Percentiles rank a stretch among this genome's conserved stretches.
These are phyloP conservation scores for Calonectria leucothoes DNA, from an alignment of 2,329 filamentous ascomycete species.

Conservation along the genomic window DNA sequence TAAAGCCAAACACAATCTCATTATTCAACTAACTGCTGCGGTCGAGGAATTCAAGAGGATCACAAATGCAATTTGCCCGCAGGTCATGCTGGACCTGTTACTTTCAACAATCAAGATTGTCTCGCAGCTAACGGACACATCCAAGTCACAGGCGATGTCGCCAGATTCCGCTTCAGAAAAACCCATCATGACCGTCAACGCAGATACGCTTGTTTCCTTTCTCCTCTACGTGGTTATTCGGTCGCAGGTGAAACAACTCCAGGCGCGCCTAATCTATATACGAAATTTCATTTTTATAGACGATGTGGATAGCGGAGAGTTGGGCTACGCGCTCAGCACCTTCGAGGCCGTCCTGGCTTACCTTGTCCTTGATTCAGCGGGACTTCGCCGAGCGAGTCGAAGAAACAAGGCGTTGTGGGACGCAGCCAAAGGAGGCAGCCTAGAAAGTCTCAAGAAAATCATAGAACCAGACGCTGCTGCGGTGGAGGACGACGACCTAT, in stretches of 20 bases:
- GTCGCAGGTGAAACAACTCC: conserved; percentile 86
- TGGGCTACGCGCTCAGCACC: conserved; percentile 95
- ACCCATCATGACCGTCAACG: conserved; percentile 74
- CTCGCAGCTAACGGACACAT: conserved; percentile 72
- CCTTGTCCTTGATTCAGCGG: conserved; percentile 83
- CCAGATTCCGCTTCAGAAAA: conserved; percentile 59
- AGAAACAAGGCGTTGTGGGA: conserved; percentile 91
- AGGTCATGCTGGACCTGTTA: conserved; percentile 88
- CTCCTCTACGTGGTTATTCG: conserved; percentile 93
- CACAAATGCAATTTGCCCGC: conserved; percentile 79
- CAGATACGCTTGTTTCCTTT: conserved; percentile 92
- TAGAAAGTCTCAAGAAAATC: conserved; percentile 80
- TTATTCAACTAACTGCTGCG: conserved; percentile 79
- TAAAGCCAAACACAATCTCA: conserved; percentile 83
- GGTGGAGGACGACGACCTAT: conserved; percentile 59
- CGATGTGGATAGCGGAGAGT: conserved; percentile 95
- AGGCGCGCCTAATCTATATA: conserved; percentile 93
- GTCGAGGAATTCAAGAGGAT: conserved; percentile 93
- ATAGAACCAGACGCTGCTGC: conserved; percentile 75
- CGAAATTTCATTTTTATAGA: conserved; percentile 98
- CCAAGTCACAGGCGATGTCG: conserved; percentile 52
- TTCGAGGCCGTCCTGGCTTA: conserved; percentile 95
- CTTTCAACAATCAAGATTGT: conserved; percentile 86
- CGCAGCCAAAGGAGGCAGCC: conserved; percentile 80
- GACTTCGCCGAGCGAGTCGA: conserved; percentile 84